Evolutionary conservation across 176 grass and related monocot genomes (phyloP), one percentile per base, ranked within the genome.

Genomic region (Musa itinerans): DNA sequence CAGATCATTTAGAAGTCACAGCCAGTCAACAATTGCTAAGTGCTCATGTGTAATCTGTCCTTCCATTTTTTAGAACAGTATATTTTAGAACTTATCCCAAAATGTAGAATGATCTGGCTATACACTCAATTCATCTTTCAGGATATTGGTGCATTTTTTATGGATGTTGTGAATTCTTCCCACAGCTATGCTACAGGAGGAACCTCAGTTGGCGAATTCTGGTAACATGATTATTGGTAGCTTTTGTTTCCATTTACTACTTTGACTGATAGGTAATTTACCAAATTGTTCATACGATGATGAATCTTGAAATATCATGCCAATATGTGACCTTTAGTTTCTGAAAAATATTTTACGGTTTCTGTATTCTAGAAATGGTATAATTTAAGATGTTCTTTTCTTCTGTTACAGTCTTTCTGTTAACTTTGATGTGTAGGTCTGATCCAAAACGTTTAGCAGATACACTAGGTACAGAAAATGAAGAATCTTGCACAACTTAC

Each of bases 401-500:
- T 43, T 43, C 4, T 43, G 34, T 43, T 43, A 43, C 34, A 43
- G 34, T 43, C 4, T 43, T 5, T 43, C 34, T 43, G 34, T 43
- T 43, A 43, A 43, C 34, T 43, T 43, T 43, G 34, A 82, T 8
- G 9, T 71, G 11, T 73, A 99, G 95, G 95, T 85, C 10, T 3
- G 21, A 99, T 69, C 88, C 95, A 22, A 99, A 94, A 61, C 90
- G 86, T 65, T 75, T 99, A 74, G 88, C 86, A 1, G 78, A 86
- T 14, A 64, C 74, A 43, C 83, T 99, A 17, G 84, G 77, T 69
- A 94, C 88, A 26, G 90, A 99, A 81, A 94, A 69, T 15, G 90
- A 99, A 76, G 95, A 99, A 61, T 99, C 90, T 0, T 99, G 95
- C 56, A 94, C 95, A 7, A 94, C 95, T 2, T 92, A 94, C 88